A percentile compares a stretch with the other conserved stretches of the same genome.
Conservation (phyloP, 2,329 filamentous ascomycete species). For the Cercospora beticola region DNA sequence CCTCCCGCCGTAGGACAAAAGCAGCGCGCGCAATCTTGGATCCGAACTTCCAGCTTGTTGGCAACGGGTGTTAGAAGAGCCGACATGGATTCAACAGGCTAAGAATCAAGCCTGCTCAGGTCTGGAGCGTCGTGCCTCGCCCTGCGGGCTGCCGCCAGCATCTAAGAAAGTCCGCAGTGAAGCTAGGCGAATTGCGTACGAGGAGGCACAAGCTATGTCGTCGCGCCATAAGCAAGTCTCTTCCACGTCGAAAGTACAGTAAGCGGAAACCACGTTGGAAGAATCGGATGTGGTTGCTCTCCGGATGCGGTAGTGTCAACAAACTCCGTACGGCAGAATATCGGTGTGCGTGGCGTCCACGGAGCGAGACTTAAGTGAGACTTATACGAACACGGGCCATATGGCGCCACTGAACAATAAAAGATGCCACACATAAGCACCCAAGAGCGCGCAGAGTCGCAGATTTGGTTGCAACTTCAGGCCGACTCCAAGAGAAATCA, state of each 20-base stretch:
- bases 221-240: neutral
- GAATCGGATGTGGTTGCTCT: neutral
- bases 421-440: neutral
- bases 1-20: neutral
- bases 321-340: neutral
- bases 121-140: neutral
- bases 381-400: neutral
- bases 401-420: neutral
- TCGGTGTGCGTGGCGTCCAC: neutral
- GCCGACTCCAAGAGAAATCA: neutral
- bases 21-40: neutral
- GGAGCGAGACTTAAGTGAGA: neutral
- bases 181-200: neutral
- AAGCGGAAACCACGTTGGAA: neutral
- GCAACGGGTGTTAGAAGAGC: neutral
- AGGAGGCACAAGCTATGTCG: neutral
- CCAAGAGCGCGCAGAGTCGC: neutral
- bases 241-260: neutral
- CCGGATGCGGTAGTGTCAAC: neutral
- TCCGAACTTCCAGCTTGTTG: neutral
- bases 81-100: neutral
- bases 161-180: neutral
- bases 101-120: neutral
- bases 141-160: neutral
- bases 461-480: neutral